Evolutionary conservation across 177 flowering plant species (phyloP).

Genomic region (Vitis hybrid): DNA sequence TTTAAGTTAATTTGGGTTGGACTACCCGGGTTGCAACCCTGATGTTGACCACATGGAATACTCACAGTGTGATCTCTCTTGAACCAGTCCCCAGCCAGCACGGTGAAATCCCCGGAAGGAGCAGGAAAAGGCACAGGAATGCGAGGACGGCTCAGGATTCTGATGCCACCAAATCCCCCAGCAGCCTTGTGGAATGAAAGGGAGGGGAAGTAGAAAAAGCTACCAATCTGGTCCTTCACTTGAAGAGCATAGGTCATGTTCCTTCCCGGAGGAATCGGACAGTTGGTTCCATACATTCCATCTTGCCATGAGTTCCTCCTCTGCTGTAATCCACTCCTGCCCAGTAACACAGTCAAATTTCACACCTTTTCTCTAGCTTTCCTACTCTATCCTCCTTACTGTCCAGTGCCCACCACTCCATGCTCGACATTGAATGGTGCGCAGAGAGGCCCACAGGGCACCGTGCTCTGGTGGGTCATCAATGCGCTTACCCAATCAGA

Average conservation of each 20-base stretch:
- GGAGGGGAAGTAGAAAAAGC: constrained; percentile 85
- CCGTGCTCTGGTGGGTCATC: too few relatives aligned
- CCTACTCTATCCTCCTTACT: too few relatives aligned
- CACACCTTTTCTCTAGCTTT: too few relatives aligned
- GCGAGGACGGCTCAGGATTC: constrained; percentile 72
- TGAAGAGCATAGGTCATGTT: constrained; percentile 89
- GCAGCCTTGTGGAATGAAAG: constrained; percentile 84
- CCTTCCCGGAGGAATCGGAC: constrained; percentile 86
- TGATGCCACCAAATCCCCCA: constrained; percentile 83
- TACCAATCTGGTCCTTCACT: constrained; percentile 92
- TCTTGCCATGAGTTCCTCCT: constrained; percentile 96
- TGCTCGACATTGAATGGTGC: too few relatives aligned
- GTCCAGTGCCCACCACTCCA: too few relatives aligned
- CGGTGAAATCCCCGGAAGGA: constrained; percentile 76
- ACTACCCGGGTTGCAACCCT: too few relatives aligned
- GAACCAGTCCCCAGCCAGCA: constrained; percentile 93
- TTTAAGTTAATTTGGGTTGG: too few relatives aligned
- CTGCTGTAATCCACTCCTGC: constrained; percentile 93
- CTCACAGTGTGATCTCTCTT: constrained; percentile 73
- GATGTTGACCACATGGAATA: not conserved
- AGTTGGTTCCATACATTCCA: constrained; percentile 83
- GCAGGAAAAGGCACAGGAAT: constrained; percentile 91
- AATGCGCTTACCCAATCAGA: too few relatives aligned
- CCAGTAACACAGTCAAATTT: not conserved
- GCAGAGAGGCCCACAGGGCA: too few relatives aligned